These are phyloP conservation scores for Phanerodontia chrysosporium DNA, from an alignment of 768 basidiomycete genomes.

Conservation along the genomic window DNA sequence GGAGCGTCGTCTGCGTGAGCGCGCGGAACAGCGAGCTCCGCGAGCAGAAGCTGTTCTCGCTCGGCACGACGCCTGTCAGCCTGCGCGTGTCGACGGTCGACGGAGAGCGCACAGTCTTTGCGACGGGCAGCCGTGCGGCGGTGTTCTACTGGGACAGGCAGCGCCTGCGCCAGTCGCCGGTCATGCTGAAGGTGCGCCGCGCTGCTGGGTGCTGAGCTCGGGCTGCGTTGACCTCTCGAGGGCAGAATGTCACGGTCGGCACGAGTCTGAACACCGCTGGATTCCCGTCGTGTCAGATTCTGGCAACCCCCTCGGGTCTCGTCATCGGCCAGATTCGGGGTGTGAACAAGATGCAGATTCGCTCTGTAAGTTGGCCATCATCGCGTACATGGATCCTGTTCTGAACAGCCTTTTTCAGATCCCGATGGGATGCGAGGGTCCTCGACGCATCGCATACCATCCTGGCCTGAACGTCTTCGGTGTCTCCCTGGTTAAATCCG, in stretches of 20 bases:
- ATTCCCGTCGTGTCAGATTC: constrained; percentile 52
- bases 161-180: constrained; percentile 60
- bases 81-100: constrained; percentile 54
- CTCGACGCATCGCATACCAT: constrained; percentile 62
- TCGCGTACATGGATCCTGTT: too few relatives aligned
- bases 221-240: too few relatives aligned
- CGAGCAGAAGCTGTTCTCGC: constrained; percentile 54
- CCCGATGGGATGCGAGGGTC: constrained; percentile 67
- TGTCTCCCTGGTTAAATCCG: constrained; percentile 54
- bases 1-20: constrained; percentile 57
- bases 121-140: constrained; percentile 64
- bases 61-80: constrained; percentile 66
- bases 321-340: constrained; percentile 63
- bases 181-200: constrained; percentile 59
- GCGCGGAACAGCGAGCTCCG: constrained; percentile 28
- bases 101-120: constrained; percentile 57
- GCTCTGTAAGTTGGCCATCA: too few relatives aligned
- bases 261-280: constrained; percentile 46
- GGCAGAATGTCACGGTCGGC: constrained; percentile 46
- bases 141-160: constrained; percentile 67
- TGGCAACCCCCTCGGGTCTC: constrained; percentile 51
- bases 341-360: constrained; percentile 77
- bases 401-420: too few relatives aligned
- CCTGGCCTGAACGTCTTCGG: constrained; percentile 53
- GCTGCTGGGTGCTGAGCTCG: too few relatives aligned